Percentiles rank a stretch among this genome's conserved stretches.
Conservation (phyloP, 2,329 filamentous ascomycete genomes). For the Podosphaera aphanis region DNA sequence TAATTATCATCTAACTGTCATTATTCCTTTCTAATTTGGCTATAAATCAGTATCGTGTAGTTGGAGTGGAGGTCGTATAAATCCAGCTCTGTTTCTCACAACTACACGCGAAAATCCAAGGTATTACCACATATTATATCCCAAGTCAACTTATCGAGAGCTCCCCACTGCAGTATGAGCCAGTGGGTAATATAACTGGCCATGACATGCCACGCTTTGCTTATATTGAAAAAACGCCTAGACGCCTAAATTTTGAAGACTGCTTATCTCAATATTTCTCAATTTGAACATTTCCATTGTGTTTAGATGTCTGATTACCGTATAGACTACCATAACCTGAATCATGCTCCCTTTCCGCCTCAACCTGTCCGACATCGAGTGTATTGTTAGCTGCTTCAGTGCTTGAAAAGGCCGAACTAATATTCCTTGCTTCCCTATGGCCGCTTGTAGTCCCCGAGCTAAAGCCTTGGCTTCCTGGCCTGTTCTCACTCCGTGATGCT, state of each 20-base stretch:
- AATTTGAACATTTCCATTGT: slow-evolving; percentile 27
- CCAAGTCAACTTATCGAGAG: too few relatives aligned
- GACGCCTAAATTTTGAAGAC: slow-evolving; percentile 7
- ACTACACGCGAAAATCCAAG: too few relatives aligned
- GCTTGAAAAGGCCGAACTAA: slow-evolving; percentile 12
- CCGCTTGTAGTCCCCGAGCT: slow-evolving; percentile 21
- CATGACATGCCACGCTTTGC: too few relatives aligned
- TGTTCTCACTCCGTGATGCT: slow-evolving; percentile 42
- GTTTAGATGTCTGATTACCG: slow-evolving; percentile 27
- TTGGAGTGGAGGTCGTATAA: too few relatives aligned
- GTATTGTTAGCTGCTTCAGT: slow-evolving; percentile 16
- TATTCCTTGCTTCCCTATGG: slow-evolving; percentile 16
- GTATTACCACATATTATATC: too few relatives aligned
- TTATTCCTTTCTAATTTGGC: too few relatives aligned
- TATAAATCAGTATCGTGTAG: too few relatives aligned
- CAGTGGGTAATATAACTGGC: too few relatives aligned
- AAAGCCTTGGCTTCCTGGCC: slow-evolving; percentile 30
- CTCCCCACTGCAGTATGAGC: too few relatives aligned
- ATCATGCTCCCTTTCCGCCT: slow-evolving; percentile 15
- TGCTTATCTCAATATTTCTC: slow-evolving; percentile 10
- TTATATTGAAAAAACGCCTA: too few relatives aligned
- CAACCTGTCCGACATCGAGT: slow-evolving; percentile 13
- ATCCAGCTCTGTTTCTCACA: too few relatives aligned
- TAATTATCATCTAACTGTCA: too few relatives aligned
- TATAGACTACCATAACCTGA: slow-evolving; percentile 19